Conservation (phyloP, 352 stramenopile genomes). For the Chrysophaeum taylorii region DNA sequence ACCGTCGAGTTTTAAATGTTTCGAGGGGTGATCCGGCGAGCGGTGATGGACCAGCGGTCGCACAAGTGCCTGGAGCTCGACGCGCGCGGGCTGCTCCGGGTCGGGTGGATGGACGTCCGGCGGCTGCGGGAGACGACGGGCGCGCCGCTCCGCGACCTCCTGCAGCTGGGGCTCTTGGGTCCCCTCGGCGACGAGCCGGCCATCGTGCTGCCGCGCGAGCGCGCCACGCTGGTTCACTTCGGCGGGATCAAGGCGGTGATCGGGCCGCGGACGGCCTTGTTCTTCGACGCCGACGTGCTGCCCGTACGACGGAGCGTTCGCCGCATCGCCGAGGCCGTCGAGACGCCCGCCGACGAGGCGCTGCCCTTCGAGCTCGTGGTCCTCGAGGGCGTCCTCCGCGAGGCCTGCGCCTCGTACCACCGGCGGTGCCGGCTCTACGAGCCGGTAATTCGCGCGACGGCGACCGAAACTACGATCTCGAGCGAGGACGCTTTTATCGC, state of each 20-base stretch:
- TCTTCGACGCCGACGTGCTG: background rate
- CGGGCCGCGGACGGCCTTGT: background rate
- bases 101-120: background rate
- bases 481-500: background rate
- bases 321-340: background rate
- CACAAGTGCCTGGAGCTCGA: background rate
- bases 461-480: background rate
- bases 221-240: background rate
- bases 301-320: background rate
- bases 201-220: conserved; percentile 5
- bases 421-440: conserved; percentile 47
- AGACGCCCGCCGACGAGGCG: background rate
- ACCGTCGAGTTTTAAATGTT: too few relatives aligned
- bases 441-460: conserved; percentile 42
- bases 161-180: background rate
- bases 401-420: conserved; percentile 45
- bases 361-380: conserved; percentile 48
- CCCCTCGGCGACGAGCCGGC: background rate
- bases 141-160: conserved; percentile 8
- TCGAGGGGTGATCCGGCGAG: too few relatives aligned
- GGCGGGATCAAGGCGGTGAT: background rate
- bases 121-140: background rate
- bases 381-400: conserved; percentile 48
- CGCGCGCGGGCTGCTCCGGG: background rate
- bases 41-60: too few relatives aligned